Evolutionary conservation across 768 basidiomycete genomes (phyloP), one percentile per base, ranked within the genome.

Genomic region (Rhodotorula diobovata): DNA sequence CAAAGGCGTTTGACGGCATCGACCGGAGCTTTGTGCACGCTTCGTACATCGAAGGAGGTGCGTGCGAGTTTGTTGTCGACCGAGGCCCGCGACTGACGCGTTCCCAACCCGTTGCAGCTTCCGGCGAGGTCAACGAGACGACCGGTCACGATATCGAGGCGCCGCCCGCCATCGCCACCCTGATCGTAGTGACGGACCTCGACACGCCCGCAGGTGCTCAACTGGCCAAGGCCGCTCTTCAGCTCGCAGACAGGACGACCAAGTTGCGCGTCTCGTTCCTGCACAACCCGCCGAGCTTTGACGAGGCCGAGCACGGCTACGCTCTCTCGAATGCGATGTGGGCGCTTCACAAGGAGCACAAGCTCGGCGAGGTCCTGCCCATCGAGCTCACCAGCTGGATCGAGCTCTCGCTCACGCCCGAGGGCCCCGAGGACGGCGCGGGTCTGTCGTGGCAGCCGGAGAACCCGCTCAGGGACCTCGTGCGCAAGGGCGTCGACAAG

Each of bases 131-230:
- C 18, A 46, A 63, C 18, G 51, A 68, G 28, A 53, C 61, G 64
- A 45, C n/a, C 21, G 59, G 61, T 14, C 9, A 32, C 56, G 70
- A 71, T 23, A 30, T 60, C 12, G 66, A 67, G 56, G 61, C 2
- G 2, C 25, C 60, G 21, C 55, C 66, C 0, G 59, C 66, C 1
- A 72, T 79, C 7, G 75, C 81, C 14, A 80, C 81, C 7, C 77
- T 81, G 23, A 88, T 86, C 76, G 81, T 97, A 51, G 83, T 95
- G 28, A 89, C 88, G 2, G 90, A 97, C 79, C 82, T 97, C 23
- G 88, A 95, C 73, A 85, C 83, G 15, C 81, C 82, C 14, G 83
- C 82, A 2, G 90, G 91, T 0, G 60, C 85, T 25, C 77, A 78
- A n/a, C 80, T 91, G 4, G 82, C 87, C n/a, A 85, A 82, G 65